Base-by-base conservation (phyloP, 345 rosid species). In the Hypericum androsaemum region DNA sequence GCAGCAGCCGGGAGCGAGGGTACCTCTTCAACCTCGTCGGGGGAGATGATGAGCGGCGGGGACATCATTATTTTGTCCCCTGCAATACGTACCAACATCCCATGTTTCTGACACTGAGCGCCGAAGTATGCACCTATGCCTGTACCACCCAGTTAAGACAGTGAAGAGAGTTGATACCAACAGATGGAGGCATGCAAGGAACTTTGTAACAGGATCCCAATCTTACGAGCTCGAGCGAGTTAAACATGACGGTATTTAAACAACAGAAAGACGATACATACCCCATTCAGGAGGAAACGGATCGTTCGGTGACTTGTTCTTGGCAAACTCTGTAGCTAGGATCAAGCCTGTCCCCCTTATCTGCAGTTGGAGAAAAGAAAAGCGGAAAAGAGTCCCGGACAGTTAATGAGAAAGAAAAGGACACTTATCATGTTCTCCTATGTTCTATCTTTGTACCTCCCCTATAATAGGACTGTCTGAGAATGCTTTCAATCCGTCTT, bases 201-300 rank as follows among this genome's bases (percentile, higher is more conserved):
- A 22, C 32, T 22, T 22, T 22, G 2, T 22, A 22, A 22, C 32
- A 22, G 4, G 32, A 22, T 22, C 32, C 1, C 4, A 4, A 22
- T 22, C 4, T 22, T 22, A 22, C 32, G 32, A 22, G 32, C 32
- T 22, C 4, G 32, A 4, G 4, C 32, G n/a, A n/a, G n/a, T n/a
- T n/a, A n/a, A n/a, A n/a, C n/a, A n/a, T n/a, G n/a, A n/a, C n/a
- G n/a, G n/a, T n/a, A n/a, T n/a, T n/a, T n/a, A n/a, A n/a, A n/a
- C n/a, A n/a, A n/a, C n/a, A n/a, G n/a, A n/a, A 46, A 63, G 13
- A 36, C 7, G 54, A 44, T 36, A 67, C 70, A 74, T 81, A 52
- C 98, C 98, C 98, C 98, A 92, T 76, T 85, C 98, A 59, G 88
- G 58, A 66, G 97, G 97, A 68, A 92, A 92, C 5, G 80, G 94